Base-by-base conservation (phyloP, 495 filamentous ascomycete species). In the Neurospora sp. region DNA sequence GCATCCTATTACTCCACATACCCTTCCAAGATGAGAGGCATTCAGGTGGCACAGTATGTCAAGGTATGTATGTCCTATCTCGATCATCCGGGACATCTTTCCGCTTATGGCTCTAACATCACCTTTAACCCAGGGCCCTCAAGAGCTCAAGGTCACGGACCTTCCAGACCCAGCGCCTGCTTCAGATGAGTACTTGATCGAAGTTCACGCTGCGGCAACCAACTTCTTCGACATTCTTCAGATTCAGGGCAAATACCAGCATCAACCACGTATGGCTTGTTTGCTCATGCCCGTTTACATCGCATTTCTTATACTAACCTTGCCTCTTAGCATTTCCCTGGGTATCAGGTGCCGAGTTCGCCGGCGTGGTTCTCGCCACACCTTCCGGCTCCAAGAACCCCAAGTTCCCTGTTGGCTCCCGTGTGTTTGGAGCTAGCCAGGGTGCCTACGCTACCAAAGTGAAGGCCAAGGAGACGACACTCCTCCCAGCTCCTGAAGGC, bases 181-280 rank as follows among this genome's bases (percentile, higher is more conserved):
- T 4, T 75, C 88, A 53, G 86, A 91, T 78, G 88, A 97, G 84
- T 98, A 98, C 82, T 87, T 96, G 73, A 91, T 98, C 80, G 88
- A 89, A 80, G 91, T 98, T 79, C 93, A 94, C 82, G 94, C 95
- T 65, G 86, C 91, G 11, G 94, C 93, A 37, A 91, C 93, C 75
- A 98, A 98, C 83, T 98, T 97, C 89, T 98, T 97, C 85, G 95
- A 98, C 79, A 89, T 94, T 71, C 86, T 97, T 70, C 94, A 97
- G 77, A 94, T 96, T 79, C 89, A 90, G 74, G 94, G 94, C 68
- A 91, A 91, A 81, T 90, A 90, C 77, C 88, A 93, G 83, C 85
- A 86, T 69, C 86, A 88, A 71, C 87, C 87, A n/a, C 84, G 84
- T 86, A 78, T 14, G 79, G 69, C 16, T 31, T 20, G 9, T 68